Conservation (phyloP, 306 rosid genomes). For the Styphnolobium japonicum region DNA sequence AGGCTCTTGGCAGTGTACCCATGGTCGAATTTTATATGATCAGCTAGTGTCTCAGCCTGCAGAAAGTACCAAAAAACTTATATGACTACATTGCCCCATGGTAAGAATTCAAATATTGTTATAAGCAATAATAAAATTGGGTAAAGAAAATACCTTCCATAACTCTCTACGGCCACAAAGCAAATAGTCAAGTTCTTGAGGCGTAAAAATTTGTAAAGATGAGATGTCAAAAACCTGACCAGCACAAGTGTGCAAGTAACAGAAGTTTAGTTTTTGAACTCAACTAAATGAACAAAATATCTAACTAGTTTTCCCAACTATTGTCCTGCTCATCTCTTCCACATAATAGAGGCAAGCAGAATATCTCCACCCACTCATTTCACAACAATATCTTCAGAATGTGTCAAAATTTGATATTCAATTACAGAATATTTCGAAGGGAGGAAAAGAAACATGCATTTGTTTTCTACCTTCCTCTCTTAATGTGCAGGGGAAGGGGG, state of each 20-base stretch:
- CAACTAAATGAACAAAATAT: background rate
- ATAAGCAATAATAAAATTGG: background rate
- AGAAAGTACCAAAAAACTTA: constrained; percentile 1
- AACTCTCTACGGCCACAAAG: constrained; percentile 95
- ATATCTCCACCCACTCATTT: background rate
- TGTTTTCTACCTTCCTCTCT: background rate
- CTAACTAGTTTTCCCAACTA: background rate
- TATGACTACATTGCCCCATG: background rate
- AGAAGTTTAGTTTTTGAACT: constrained; percentile 2
- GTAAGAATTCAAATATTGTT: constrained; percentile 11
- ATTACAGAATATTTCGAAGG: background rate
- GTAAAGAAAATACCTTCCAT: constrained; percentile 72
- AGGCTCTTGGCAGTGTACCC: constrained; percentile 98
- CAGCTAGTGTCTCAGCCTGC: constrained; percentile 88
- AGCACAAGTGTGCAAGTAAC: constrained; percentile 3
- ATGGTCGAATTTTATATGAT: constrained; percentile 96
- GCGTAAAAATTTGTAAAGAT: constrained; percentile 82
- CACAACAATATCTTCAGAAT: background rate
- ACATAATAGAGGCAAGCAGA: background rate
- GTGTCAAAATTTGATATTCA: background rate
- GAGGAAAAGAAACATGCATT: background rate
- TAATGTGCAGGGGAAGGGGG: background rate
- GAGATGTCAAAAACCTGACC: constrained; percentile 82
- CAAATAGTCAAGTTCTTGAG: constrained; percentile 86
- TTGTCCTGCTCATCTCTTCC: background rate